Base-by-base conservation (phyloP, 2,329 filamentous ascomycete species). In the Paracorniculantispora psalliotae region DNA sequence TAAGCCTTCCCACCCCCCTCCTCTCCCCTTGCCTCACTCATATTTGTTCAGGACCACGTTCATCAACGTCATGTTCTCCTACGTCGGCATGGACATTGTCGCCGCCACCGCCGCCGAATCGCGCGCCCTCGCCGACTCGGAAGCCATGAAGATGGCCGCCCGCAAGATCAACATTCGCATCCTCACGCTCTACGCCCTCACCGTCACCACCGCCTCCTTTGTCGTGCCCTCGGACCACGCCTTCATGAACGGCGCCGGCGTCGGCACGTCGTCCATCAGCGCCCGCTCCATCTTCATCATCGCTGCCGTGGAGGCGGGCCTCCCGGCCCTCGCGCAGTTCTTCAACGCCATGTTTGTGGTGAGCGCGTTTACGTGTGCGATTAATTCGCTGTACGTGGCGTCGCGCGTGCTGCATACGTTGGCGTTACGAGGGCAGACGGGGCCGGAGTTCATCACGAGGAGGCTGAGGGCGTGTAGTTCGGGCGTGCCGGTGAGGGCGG, bases 91-190 rank as follows among this genome's bases (percentile, higher is more conserved):
- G 71, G 73, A 75, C 50, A 75, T 74, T 23, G 68, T 75, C 17
- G 71, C 69, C 30, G 70, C 70, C 12, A 75, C 72, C 0, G 72
- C 72, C 13, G 71, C 73, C 9, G 73, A 75, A 52, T 72, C 67
- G 54, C 68, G 66, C 51, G 64, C 69, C 2, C 67, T 74, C 4
- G 62, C 70, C 10, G 66, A 73, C 47, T 67, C 72, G 0, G 73
- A 75, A 57, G 71, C 67, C 59, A 74, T 75, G 68, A 75, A 75
- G 59, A 74, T 75, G 71, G 72, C 69, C 2, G 69, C 72, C 15
- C 65, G 73, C 43, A 75, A 75, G 57, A 73, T 74, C 58, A 69
- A 68, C 59, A 67, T 75, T 13, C 71, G 73, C 55, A 68, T 75
- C 39, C 65, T 74, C 48, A 66, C 60, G n/a, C 58, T 64, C 19